A percentile compares a stretch with the other conserved stretches of the same genome.
Conservation (phyloP, 1,284 basidiomycete genomes). For the Cryptococcus sp. region DNA sequence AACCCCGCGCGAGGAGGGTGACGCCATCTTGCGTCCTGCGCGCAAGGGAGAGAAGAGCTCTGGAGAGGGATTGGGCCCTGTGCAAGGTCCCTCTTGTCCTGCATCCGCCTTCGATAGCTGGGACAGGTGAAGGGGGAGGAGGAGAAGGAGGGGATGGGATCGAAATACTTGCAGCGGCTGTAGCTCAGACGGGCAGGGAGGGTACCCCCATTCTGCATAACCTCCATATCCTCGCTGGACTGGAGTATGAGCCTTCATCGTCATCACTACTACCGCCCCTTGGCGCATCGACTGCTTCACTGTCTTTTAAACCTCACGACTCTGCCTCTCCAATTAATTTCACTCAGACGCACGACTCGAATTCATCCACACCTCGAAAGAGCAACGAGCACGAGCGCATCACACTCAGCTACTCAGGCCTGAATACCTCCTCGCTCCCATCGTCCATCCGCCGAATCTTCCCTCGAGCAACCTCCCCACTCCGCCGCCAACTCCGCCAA, state of each 20-base stretch:
- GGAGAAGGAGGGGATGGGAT: background rate
- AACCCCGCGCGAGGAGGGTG: constrained; percentile 12
- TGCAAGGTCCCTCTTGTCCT: constrained; percentile 28
- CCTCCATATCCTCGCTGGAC: constrained; percentile 28
- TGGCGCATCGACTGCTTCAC: background rate
- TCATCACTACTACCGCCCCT: background rate
- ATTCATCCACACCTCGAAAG: background rate
- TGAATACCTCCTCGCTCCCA: constrained; percentile 10
- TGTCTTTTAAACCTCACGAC: too few species aligned
- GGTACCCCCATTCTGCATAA: constrained; percentile 16
- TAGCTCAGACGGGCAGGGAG: constrained; percentile 19
- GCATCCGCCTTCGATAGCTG: background rate
- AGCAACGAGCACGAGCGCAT: background rate
- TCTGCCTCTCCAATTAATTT: too few species aligned
- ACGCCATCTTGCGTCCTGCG: constrained; percentile 16
- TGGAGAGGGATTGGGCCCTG: constrained; percentile 18
- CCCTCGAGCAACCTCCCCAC: constrained; percentile 9
- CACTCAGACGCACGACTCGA: too few species aligned
- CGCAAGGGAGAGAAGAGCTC: constrained; percentile 6
- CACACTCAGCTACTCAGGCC: background rate
- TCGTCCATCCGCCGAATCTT: constrained; percentile 20
- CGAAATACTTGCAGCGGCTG: too few species aligned
- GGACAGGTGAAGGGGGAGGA: too few species aligned
- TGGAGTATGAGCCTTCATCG: constrained; percentile 2
- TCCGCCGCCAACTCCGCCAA: too few species aligned